A percentile compares a stretch with the other conserved stretches of the same genome.
phyloP scores from a whole-genome alignment of 768 basidiomycete species.

The Psilocybe subaeruginosa region DNA sequence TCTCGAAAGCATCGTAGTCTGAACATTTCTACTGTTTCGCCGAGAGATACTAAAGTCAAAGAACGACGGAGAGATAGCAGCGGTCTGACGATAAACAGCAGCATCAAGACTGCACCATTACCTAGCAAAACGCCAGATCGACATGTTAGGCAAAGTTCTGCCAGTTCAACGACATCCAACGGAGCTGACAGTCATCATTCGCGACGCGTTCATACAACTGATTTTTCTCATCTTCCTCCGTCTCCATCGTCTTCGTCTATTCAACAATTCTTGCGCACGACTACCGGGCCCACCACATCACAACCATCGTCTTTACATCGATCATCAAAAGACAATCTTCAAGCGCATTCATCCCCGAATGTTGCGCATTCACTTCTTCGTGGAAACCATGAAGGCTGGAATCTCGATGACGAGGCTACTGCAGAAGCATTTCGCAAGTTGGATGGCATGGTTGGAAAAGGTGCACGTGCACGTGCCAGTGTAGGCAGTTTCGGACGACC shows the following conservation, averaged over 20 bases:
- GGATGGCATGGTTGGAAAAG: slow-evolving; percentile 84
- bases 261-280: slow-evolving; percentile 75
- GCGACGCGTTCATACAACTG: slow-evolving; percentile 69
- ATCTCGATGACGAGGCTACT: slow-evolving; percentile 85
- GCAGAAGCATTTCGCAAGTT: slow-evolving; percentile 91
- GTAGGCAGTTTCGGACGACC: slow-evolving; percentile 72
- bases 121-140: slow-evolving; percentile 37
- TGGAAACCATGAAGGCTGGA: slow-evolving; percentile 91
- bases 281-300: slow-evolving; percentile 42
- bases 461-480: slow-evolving; percentile 76
- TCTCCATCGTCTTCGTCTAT: slow-evolving; percentile 92
- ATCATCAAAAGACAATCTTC: slow-evolving; percentile 44
- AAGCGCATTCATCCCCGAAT: slow-evolving; percentile 50
- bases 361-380: slow-evolving; percentile 86
- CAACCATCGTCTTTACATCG: slow-evolving; percentile 41
- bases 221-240: slow-evolving; percentile 89
- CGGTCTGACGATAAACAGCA: slow-evolving; percentile 43
- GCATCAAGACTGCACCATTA: slow-evolving; percentile 34
- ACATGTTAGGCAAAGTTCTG: slow-evolving; percentile 70
- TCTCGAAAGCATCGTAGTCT: slow-evolving; percentile 76
- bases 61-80: slow-evolving; percentile 60
- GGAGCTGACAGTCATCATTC: slow-evolving; percentile 49
- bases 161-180: slow-evolving; percentile 68
- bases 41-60: slow-evolving; percentile 49
- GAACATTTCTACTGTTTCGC: slow-evolving; percentile 46